A percentile compares a stretch with the other conserved stretches of the same genome.
Conservation (phyloP, 176 grass and related monocot genomes). For the Aegilops sharonensis region DNA sequence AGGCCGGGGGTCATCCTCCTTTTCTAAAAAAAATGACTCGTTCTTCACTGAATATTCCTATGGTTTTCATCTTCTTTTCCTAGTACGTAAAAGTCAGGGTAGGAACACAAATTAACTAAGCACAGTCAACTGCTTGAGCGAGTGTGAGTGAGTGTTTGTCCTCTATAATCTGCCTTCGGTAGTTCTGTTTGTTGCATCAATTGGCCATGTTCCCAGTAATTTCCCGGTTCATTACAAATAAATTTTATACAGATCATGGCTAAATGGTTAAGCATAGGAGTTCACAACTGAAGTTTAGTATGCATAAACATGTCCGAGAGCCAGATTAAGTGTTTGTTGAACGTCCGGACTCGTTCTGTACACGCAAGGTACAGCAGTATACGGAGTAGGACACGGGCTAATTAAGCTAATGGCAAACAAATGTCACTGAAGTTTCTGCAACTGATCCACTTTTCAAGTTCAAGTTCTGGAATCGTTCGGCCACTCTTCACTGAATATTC, state of each 20-base stretch:
- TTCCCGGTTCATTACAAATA: background rate
- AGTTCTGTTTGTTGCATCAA: too few species aligned
- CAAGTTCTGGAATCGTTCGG: too few species aligned
- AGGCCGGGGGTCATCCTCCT: too few species aligned
- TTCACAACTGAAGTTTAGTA: background rate
- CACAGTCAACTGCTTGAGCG: too few species aligned
- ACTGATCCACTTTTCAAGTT: too few species aligned
- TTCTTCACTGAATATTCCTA: background rate
- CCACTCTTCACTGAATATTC: too few species aligned
- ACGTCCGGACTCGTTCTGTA: background rate
- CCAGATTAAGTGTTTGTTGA: background rate
- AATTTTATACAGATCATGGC: too few species aligned
- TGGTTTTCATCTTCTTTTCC: background rate
- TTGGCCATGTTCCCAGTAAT: background rate
- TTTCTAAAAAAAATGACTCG: background rate
- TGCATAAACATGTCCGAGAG: background rate
- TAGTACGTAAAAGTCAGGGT: background rate
- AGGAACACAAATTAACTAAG: too few species aligned
- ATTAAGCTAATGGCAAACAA: background rate
- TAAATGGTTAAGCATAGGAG: background rate
- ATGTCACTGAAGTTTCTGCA: background rate
- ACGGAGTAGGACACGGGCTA: background rate
- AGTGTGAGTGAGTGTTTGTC: too few species aligned
- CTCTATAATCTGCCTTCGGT: too few species aligned
- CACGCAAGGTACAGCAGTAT: background rate